Evolutionary conservation across 2,329 filamentous ascomycete species (phyloP).

Genomic region (Colletotrichum sublineola): DNA sequence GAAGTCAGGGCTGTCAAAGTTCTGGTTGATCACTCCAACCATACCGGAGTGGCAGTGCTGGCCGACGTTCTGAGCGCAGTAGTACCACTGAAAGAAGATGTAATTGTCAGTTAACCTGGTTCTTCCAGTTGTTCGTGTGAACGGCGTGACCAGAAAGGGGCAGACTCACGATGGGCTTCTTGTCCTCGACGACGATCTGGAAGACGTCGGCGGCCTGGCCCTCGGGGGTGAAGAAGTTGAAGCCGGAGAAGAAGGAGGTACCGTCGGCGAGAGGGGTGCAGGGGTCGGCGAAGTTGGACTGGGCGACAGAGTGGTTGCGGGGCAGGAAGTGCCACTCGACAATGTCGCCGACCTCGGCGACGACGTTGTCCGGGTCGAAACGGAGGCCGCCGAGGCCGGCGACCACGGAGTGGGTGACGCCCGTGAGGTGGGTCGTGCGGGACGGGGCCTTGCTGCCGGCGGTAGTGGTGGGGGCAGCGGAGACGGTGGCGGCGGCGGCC

Average conservation of each 20-base stretch:
- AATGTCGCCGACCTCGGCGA: constrained; percentile 62
- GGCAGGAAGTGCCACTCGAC: constrained; percentile 69
- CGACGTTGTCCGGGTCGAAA: constrained; percentile 65
- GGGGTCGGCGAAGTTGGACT: constrained; percentile 58
- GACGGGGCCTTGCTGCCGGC: constrained; percentile 48
- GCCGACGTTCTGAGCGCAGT: constrained; percentile 55
- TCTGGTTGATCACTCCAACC: constrained; percentile 64
- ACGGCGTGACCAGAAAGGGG: constrained; percentile 56
- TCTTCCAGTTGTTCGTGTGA: no score
- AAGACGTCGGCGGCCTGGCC: constrained; percentile 58
- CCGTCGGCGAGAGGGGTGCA: constrained; percentile 56
- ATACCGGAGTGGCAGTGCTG: constrained; percentile 64
- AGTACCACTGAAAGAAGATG: constrained; percentile 48
- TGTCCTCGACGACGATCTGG: constrained; percentile 58
- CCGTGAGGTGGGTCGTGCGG: constrained; percentile 53
- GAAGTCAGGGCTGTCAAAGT: constrained; percentile 54
- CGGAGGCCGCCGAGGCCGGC: constrained; percentile 60
- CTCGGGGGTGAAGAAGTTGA: constrained; percentile 54
- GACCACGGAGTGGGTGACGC: constrained; percentile 61
- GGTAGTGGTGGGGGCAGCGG: constrained; percentile 51
- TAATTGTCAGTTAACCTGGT: background rate
- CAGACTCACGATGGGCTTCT: constrained; percentile 55
- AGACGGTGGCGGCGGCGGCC: constrained; percentile 45
- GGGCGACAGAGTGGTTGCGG: constrained; percentile 62
- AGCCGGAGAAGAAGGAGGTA: constrained; percentile 61